Evolutionary conservation across 768 basidiomycete species (phyloP), one percentile per base, ranked within the genome.

Genomic region (Sporobolomyces roseus): DNA sequence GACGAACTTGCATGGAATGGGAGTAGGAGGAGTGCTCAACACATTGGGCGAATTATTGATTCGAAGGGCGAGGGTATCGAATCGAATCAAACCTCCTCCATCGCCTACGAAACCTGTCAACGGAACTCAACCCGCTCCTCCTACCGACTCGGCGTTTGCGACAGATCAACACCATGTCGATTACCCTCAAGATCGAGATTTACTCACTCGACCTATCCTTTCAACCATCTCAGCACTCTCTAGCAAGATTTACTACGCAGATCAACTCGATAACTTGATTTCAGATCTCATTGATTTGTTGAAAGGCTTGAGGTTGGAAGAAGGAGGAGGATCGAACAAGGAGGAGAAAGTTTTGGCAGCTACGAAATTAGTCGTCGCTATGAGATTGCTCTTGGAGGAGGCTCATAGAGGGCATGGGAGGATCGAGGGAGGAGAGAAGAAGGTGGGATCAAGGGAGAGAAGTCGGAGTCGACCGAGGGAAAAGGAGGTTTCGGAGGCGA

Each of bases 231-330:
- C 33, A 1, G 60, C 66, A 4, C 60, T 67, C 29, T 41, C 60
- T 17, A 61, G 54, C 35, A 29, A 56, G 45, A 33, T 67, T 35
- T 67, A 64, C 21, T 67, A 68, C 48, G 32, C 59, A 12, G 56
- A 61, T n/a, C 62, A 67, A 54, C 25, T 67, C 17, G 66, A 72
- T 33, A 61, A 63, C 48, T 43, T 69, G 45, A 61, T 58, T 8
- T 41, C 64, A 6, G 63, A 65, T 43, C 3, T 63, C 0, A 29
- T 67, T 35, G 65, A 43, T 12, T 25, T 61, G 21, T 14, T 72
- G 4, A 52, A 43, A 16, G 10, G 33, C 13, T 33, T 72, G 16
- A 38, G 51, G 8, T 21, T 43, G 5, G 52, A 49, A 3, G 53
- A 38, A 41, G 66, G 52, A 12, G 33, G 33, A n/a, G 56, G 43